Evolutionary conservation across 2,329 filamentous ascomycete genomes (phyloP).

Genomic region (Pleoardoris graminearum): DNA sequence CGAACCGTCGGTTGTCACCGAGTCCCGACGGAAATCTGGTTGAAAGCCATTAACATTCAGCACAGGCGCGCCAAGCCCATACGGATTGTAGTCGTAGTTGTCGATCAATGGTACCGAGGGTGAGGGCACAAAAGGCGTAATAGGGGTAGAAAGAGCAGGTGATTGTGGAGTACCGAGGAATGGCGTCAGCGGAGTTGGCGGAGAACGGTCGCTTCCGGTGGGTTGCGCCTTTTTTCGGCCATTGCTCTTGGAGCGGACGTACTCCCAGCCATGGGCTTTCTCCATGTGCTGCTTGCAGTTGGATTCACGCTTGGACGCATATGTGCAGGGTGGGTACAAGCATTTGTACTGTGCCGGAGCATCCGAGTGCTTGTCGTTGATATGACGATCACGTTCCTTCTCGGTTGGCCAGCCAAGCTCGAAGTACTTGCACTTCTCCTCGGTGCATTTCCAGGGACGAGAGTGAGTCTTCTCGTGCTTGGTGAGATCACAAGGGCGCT

Average conservation of each 20-base stretch:
- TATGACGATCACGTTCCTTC: slow-evolving; percentile 94
- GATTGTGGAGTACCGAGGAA: slow-evolving; percentile 44
- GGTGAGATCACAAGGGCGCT: slow-evolving; percentile 93
- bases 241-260: slow-evolving; percentile 90
- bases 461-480: slow-evolving; percentile 99
- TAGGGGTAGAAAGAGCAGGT: slow-evolving; percentile 38
- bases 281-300: slow-evolving; percentile 99
- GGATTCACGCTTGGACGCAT: slow-evolving; percentile 92
- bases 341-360: slow-evolving; percentile 83
- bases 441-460: slow-evolving; percentile 90
- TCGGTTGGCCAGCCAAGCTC: slow-evolving; percentile 93
- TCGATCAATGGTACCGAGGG: slow-evolving; percentile 47
- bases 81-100: slow-evolving; percentile 29
- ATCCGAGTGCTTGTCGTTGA: slow-evolving; percentile 91
- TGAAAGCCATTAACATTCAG: slow-evolving; percentile 35
- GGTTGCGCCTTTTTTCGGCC: slow-evolving; percentile 52
- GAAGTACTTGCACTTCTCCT: slow-evolving; percentile 84
- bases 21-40: slow-evolving; percentile 43
- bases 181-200: slow-evolving; percentile 41
- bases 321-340: slow-evolving; percentile 79
- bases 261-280: slow-evolving; percentile 90
- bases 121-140: slow-evolving; percentile 47
- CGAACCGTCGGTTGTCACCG: slow-evolving; percentile 42
- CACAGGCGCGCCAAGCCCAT: slow-evolving; percentile 39
- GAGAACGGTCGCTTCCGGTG: slow-evolving; percentile 30